These are phyloP conservation scores for Fragaria nilgerrensis DNA, from an alignment of 306 rosid species.

Conservation along the genomic window DNA sequence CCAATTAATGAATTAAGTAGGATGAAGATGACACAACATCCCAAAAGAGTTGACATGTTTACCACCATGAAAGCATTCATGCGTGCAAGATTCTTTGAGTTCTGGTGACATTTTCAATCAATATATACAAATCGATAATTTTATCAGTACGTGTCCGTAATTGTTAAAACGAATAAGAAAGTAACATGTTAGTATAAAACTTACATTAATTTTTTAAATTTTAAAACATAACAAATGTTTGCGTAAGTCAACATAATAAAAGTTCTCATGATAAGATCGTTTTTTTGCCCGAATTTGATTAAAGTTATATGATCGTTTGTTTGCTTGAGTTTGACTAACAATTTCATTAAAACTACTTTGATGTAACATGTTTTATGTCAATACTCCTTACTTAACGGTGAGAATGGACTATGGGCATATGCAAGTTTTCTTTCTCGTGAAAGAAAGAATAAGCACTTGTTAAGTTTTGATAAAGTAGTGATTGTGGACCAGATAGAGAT, in stretches of 20 bases:
- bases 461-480: neutral
- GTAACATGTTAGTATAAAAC: too few species aligned
- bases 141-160: too few species aligned
- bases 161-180: too few species aligned
- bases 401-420: neutral
- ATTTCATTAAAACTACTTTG: too few species aligned
- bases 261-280: too few species aligned
- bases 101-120: neutral
- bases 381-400: neutral
- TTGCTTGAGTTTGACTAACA: neutral
- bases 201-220: too few species aligned
- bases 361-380: neutral
- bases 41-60: neutral
- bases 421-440: neutral
- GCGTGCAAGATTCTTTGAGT: neutral
- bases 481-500: neutral
- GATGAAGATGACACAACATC: neutral
- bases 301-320: neutral
- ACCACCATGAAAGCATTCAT: neutral
- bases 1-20: neutral
- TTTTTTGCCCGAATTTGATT: too few species aligned
- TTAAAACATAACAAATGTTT: too few species aligned
- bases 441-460: neutral
- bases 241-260: too few species aligned
- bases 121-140: too few species aligned